A percentile compares a stretch with the other conserved stretches of the same genome.
phyloP scores from a whole-genome alignment of 2,329 filamentous ascomycete species.

The Coniella lustricola region DNA sequence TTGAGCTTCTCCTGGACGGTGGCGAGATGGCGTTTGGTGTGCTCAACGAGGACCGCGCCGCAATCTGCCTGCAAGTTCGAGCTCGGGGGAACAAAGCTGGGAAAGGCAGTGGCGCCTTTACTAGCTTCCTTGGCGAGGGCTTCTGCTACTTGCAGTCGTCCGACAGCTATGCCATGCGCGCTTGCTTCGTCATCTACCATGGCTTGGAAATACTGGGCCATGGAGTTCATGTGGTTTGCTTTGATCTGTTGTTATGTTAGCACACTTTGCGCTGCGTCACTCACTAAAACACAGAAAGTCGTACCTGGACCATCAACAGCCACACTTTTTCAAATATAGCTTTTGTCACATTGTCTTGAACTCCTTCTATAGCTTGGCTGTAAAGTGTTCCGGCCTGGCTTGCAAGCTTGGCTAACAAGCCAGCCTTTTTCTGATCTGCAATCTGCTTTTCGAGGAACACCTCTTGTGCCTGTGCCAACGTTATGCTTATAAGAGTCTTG shows the following conservation, averaged over 20 bases:
- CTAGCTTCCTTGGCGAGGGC: slow-evolving; percentile 70
- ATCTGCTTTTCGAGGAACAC: slow-evolving; percentile 97
- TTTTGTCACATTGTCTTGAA: slow-evolving; percentile 86
- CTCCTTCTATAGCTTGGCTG: slow-evolving; percentile 77
- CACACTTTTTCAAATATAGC: slow-evolving; percentile 93
- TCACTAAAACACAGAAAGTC: slow-evolving; percentile 17
- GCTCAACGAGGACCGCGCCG: slow-evolving; percentile 64
- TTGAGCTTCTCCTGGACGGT: slow-evolving; percentile 74
- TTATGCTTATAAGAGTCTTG: slow-evolving; percentile 86
- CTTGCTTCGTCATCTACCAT: slow-evolving; percentile 84
- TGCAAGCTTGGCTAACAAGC: slow-evolving; percentile 83
- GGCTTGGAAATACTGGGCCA: slow-evolving; percentile 91
- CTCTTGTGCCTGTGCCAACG: slow-evolving; percentile 92
- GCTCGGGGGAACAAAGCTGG: slow-evolving; percentile 67
- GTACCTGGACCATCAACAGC: slow-evolving; percentile 75
- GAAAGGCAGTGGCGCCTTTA: slow-evolving; percentile 71
- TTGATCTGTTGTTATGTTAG: slow-evolving; percentile 51
- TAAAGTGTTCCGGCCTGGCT: slow-evolving; percentile 88
- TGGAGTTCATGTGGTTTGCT: slow-evolving; percentile 70
- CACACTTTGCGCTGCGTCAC: not conserved
- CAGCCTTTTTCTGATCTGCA: slow-evolving; percentile 85
- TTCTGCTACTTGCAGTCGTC: slow-evolving; percentile 76
- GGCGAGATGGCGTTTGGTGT: slow-evolving; percentile 74
- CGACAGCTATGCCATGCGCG: slow-evolving; percentile 77
- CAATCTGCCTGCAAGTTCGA: slow-evolving; percentile 81